These are phyloP conservation scores for Calonectria pauciramosa DNA, from an alignment of 2,329 filamentous ascomycete species.

Conservation along the genomic window DNA sequence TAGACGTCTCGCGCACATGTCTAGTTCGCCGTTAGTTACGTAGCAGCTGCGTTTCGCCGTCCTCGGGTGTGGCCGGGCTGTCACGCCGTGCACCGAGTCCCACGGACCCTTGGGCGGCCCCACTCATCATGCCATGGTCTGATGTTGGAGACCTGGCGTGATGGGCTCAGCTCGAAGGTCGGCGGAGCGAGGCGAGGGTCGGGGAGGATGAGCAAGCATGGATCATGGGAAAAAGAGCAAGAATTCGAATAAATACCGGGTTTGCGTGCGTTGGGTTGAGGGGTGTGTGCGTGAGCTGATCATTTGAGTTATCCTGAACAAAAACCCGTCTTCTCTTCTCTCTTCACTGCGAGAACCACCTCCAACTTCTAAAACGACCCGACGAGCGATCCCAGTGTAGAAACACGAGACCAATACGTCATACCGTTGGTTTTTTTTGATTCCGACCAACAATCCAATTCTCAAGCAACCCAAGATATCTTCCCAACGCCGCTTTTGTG, in stretches of 20 bases:
- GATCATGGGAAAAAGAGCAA: conserved; percentile 21
- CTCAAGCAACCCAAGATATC: neutral
- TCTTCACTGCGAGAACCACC: neutral
- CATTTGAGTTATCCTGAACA: conserved; percentile 17
- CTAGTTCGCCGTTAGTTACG: neutral
- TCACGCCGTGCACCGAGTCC: conserved; percentile 37
- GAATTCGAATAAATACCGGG: conserved; percentile 43
- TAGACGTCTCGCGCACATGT: neutral
- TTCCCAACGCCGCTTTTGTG: neutral
- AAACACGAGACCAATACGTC: conserved; percentile 22
- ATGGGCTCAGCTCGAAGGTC: conserved; percentile 41
- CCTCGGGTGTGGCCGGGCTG: conserved; percentile 44
- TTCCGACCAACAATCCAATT: neutral
- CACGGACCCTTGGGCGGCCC: conserved; percentile 41
- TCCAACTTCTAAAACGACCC: neutral
- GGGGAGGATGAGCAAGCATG: conserved; percentile 25
- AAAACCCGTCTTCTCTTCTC: neutral
- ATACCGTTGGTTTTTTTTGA: neutral
- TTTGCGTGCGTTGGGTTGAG: conserved; percentile 17
- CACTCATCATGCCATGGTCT: conserved; percentile 48
- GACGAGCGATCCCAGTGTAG: conserved; percentile 8
- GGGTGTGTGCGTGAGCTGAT: conserved; percentile 12
- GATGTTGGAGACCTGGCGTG: conserved; percentile 47
- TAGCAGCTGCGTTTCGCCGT: conserved; percentile 3
- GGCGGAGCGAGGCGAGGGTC: conserved; percentile 48